Evolutionary conservation across 192 early-diverging fungal genomes (phyloP).

Genomic region (Rhizophlyctis rosea): DNA sequence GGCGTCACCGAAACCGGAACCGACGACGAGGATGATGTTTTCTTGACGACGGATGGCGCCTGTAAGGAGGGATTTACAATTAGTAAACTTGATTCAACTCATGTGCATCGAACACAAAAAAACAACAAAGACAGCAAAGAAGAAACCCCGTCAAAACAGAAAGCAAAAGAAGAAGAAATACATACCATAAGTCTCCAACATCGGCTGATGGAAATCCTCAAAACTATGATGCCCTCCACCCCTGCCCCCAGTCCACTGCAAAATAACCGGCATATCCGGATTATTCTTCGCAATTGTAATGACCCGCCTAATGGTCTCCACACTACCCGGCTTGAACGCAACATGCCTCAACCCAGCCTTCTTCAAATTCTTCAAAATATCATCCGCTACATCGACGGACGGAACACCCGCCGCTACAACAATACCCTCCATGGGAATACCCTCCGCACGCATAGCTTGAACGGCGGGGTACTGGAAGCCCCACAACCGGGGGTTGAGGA

Average conservation of each 20-base stretch:
- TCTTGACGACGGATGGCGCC: slow-evolving; percentile 73
- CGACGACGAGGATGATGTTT: slow-evolving; percentile 86
- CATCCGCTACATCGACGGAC: slow-evolving; percentile 76
- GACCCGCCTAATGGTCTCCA: slow-evolving; percentile 76
- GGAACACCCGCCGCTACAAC: slow-evolving; percentile 93
- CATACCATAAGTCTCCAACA: slow-evolving; percentile 74
- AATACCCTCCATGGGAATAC: slow-evolving; percentile 85
- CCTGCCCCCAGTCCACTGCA: slow-evolving; percentile 97
- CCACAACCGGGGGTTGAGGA: slow-evolving; percentile 89
- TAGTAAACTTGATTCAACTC: neutral
- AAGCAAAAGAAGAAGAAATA: neutral
- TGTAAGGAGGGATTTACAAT: slow-evolving; percentile 15
- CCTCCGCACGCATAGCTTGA: slow-evolving; percentile 73
- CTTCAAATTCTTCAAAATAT: slow-evolving; percentile 71
- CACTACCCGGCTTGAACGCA: slow-evolving; percentile 80
- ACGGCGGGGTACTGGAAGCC: slow-evolving; percentile 84
- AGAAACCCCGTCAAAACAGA: neutral
- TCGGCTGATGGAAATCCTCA: slow-evolving; percentile 91
- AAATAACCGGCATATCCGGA: slow-evolving; percentile 78
- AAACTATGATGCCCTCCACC: slow-evolving; percentile 96
- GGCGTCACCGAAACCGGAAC: slow-evolving; percentile 87
- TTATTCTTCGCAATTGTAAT: slow-evolving; percentile 79
- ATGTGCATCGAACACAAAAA: slow-evolving; percentile 17
- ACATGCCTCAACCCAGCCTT: slow-evolving; percentile 76
- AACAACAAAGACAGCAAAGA: slow-evolving; percentile 16